A percentile compares a stretch with the other conserved stretches of the same genome.
Conservation (phyloP, 352 stramenopile genomes). For the Phytophthora agathidicida region DNA sequence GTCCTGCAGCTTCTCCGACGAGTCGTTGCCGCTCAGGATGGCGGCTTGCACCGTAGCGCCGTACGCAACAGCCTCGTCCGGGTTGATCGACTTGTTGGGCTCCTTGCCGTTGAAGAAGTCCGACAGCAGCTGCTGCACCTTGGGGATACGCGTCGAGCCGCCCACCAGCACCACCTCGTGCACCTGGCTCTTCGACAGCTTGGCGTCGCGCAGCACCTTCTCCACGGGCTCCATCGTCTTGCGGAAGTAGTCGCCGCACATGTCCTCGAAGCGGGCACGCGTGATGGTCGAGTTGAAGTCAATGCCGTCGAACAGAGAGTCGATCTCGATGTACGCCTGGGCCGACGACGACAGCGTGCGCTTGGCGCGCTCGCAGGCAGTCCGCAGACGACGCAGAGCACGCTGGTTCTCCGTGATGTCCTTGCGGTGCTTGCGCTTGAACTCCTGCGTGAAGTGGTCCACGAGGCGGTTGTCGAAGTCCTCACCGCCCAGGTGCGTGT, state of each 20-base stretch:
- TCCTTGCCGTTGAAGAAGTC: constrained; percentile 79
- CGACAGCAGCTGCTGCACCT: constrained; percentile 67
- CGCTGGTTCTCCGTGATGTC: constrained; percentile 90
- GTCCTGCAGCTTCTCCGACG: constrained; percentile 88
- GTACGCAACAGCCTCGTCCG: constrained; percentile 83
- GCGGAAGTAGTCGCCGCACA: constrained; percentile 91
- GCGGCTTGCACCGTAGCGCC: constrained; percentile 76
- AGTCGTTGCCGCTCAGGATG: constrained; percentile 65
- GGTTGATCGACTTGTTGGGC: constrained; percentile 82
- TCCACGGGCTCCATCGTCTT: constrained; percentile 91
- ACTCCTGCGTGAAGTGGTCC: constrained; percentile 93
- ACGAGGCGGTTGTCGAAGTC: constrained; percentile 96
- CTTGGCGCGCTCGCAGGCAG: constrained; percentile 95
- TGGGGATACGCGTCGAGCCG: constrained; percentile 77
- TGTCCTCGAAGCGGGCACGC: constrained; percentile 91
- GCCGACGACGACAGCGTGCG: constrained; percentile 92
- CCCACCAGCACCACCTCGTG: constrained; percentile 87
- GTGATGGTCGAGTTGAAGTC: constrained; percentile 95
- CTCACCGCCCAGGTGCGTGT: constrained; percentile 93
- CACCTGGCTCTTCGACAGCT: constrained; percentile 87
- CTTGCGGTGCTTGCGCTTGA: constrained; percentile 92
- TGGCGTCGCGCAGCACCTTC: constrained; percentile 90
- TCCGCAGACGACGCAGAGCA: constrained; percentile 91
- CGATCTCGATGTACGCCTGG: constrained; percentile 95
- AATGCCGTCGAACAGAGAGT: constrained; percentile 92